Conservation (phyloP, 1,284 basidiomycete genomes). For the Anthracocystis panici-leucophaei region DNA sequence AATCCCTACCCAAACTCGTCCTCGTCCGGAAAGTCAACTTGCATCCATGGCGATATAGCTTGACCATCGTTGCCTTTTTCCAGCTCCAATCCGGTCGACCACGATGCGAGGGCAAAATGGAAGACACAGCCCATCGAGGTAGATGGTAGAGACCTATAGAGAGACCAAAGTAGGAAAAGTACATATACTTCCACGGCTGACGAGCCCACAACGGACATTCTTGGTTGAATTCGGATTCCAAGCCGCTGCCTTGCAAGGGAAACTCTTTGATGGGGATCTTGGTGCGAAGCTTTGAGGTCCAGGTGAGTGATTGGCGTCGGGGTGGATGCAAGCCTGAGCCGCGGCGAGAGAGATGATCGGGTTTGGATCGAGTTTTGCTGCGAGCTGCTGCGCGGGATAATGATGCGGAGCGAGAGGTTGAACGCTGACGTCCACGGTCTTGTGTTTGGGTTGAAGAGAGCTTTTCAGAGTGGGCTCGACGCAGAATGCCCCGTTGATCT, state of each 20-base stretch:
- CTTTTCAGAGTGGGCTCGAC: conserved; percentile 31
- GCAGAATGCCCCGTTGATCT: not conserved
- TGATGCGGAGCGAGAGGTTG: conserved; percentile 22
- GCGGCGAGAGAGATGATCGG: not conserved
- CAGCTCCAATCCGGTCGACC: conserved; percentile 60
- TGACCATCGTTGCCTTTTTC: conserved; percentile 60
- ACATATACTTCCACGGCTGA: conserved; percentile 61
- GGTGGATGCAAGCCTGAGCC: conserved; percentile 12
- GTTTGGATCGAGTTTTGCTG: conserved; percentile 10
- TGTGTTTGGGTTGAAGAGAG: not conserved
- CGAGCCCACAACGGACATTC: conserved; percentile 58
- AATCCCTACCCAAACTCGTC: conserved; percentile 51
- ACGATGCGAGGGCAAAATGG: conserved; percentile 40
- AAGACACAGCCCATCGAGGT: conserved; percentile 54
- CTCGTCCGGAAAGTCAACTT: conserved; percentile 61
- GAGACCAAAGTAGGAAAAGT: conserved; percentile 62
- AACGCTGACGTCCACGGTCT: conserved; percentile 4
- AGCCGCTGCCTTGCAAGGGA: conserved; percentile 60
- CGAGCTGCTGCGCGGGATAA: conserved; percentile 21
- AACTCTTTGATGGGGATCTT: conserved; percentile 60
- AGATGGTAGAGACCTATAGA: conserved; percentile 55
- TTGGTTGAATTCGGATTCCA: conserved; percentile 58
- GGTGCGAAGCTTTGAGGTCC: conserved; percentile 46
- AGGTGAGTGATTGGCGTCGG: conserved; percentile 32
- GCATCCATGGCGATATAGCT: conserved; percentile 57